These are phyloP conservation scores for Inosperma sp. DNA, from an alignment of 768 basidiomycete genomes.

Conservation along the genomic window DNA sequence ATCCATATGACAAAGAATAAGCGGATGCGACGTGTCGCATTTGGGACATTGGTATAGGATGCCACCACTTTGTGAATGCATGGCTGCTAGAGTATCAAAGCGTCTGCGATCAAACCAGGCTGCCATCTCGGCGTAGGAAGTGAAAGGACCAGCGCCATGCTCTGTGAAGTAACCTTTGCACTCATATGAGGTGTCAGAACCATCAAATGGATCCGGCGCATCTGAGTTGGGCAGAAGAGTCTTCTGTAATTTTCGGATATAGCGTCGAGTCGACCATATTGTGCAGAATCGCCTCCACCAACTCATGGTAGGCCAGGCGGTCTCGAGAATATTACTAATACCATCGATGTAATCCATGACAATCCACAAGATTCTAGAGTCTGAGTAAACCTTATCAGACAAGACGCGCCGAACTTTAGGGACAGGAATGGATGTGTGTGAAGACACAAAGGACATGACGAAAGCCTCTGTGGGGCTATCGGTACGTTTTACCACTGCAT, in stretches of 20 bases:
- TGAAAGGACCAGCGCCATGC: conserved; percentile 27
- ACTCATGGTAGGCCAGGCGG: conserved; percentile 18
- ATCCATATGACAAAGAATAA: conserved; percentile 21
- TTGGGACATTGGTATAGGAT: no score
- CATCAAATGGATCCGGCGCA: conserved; percentile 21
- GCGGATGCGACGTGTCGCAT: conserved; percentile 17
- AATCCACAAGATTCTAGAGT: conserved; percentile 7
- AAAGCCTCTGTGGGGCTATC: neutral
- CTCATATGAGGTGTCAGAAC: conserved; percentile 9
- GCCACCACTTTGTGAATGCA: neutral
- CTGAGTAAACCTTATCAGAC: neutral
- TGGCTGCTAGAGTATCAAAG: neutral
- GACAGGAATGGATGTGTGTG: conserved; percentile 15
- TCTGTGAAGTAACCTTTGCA: conserved; percentile 20
- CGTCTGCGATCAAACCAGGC: conserved; percentile 20
- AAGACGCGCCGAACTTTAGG: no score
- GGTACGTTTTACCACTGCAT: conserved; percentile 2
- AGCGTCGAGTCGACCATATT: conserved; percentile 19
- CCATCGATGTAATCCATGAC: conserved; percentile 28
- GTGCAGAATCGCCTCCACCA: conserved; percentile 14
- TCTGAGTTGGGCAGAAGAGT: conserved; percentile 8
- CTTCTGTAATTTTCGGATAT: conserved; percentile 22
- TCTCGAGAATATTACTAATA: conserved; percentile 10
- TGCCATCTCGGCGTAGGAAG: conserved; percentile 23
- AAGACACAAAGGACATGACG: neutral